Evolutionary conservation across 441 rosid species (phyloP).

Genomic region (Populus hybrid): DNA sequence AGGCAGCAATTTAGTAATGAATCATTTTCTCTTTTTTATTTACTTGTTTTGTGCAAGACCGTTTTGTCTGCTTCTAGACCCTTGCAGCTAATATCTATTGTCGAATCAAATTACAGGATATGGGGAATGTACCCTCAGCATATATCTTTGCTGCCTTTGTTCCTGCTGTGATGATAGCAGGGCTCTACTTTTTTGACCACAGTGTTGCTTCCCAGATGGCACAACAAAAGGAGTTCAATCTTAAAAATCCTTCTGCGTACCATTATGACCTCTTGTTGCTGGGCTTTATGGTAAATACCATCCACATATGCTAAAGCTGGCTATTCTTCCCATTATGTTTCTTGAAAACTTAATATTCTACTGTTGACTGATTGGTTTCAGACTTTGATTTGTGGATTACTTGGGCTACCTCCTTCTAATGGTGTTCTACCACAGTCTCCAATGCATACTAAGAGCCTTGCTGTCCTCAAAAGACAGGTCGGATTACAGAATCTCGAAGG

Average conservation of each 20-base stretch:
- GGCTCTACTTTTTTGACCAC: slow-evolving; percentile 61
- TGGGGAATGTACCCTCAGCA: slow-evolving; percentile 39
- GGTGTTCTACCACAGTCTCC: slow-evolving; percentile 66
- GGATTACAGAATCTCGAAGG: background rate
- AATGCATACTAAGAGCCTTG: slow-evolving; percentile 62
- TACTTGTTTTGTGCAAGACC: background rate
- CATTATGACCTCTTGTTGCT: slow-evolving; percentile 50
- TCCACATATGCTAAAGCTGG: background rate
- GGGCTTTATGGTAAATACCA: slow-evolving; percentile 36
- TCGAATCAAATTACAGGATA: slow-evolving; percentile 35
- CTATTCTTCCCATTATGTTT: background rate
- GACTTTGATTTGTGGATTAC: slow-evolving; percentile 56
- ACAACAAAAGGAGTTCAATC: slow-evolving; percentile 60
- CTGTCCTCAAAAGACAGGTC: slow-evolving; percentile 57
- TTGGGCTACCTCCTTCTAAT: slow-evolving; percentile 61
- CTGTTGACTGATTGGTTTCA: slow-evolving; percentile 12
- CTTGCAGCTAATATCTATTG: background rate
- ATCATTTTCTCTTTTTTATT: background rate
- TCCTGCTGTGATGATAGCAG: slow-evolving; percentile 58
- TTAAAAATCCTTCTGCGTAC: slow-evolving; percentile 20
- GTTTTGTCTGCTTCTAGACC: background rate
- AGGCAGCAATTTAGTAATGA: background rate
- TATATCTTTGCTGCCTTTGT: slow-evolving; percentile 47
- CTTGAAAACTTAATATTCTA: background rate
- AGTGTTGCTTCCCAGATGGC: slow-evolving; percentile 59